These are phyloP conservation scores for Beta macrorhiza DNA, from an alignment of 179 eudicot genomes.

Conservation along the genomic window DNA sequence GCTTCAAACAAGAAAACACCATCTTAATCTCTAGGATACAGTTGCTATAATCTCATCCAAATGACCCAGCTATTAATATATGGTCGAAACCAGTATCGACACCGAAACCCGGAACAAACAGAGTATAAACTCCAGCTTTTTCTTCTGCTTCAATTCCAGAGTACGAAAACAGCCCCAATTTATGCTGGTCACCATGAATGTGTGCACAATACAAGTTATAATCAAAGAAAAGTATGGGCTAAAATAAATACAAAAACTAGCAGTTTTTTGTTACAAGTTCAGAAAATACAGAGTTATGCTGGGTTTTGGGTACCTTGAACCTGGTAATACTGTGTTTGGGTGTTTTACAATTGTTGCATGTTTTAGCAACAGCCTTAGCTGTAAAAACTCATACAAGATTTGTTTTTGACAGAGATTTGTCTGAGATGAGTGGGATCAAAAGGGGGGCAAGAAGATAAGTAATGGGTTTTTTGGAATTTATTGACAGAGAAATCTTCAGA, in stretches of 20 bases:
- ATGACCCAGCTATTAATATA: constrained; percentile 40
- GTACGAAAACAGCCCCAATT: constrained; percentile 12
- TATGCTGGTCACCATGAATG: constrained; percentile 34
- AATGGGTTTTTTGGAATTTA: constrained; percentile 22
- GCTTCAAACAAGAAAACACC: constrained; percentile 65
- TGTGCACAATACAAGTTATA: constrained; percentile 13
- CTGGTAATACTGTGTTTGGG: constrained; percentile 24
- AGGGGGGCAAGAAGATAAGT: constrained; percentile 23
- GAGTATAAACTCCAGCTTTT: constrained; percentile 33
- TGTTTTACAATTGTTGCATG: constrained; percentile 19
- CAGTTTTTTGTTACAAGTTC: constrained; percentile 16
- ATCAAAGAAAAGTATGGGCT: background rate
- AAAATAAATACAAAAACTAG: background rate
- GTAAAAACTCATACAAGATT: constrained; percentile 27
- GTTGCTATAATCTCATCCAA: constrained; percentile 33
- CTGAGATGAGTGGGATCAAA: constrained; percentile 18
- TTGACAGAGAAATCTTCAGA: constrained; percentile 32
- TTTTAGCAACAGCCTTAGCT: constrained; percentile 36
- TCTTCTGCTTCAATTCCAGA: constrained; percentile 35
- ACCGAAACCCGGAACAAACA: constrained; percentile 4
- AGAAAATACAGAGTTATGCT: constrained; percentile 32
- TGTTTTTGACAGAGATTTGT: constrained; percentile 16
- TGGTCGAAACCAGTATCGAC: constrained; percentile 17
- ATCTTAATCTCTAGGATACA: constrained; percentile 25
- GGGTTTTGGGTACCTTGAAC: constrained; percentile 33